A percentile compares a stretch with the other conserved stretches of the same genome.
Evolutionary conservation across 176 grass and related monocot genomes (phyloP).

Genomic region (Thinopyrum elongatum): DNA sequence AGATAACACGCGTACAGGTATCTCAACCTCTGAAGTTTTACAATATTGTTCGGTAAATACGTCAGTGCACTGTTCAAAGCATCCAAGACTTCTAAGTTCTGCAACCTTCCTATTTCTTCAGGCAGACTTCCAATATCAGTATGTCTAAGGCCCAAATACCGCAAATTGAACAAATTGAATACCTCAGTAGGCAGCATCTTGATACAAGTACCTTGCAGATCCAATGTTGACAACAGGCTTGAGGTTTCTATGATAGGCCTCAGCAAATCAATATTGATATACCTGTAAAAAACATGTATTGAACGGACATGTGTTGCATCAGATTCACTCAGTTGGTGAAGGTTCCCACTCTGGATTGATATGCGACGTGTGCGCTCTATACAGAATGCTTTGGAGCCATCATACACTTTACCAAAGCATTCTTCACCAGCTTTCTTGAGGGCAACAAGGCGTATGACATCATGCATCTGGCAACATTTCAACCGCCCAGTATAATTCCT

Average conservation of each 20-base stretch:
- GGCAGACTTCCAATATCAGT: not conserved
- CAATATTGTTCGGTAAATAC: slow-evolving; percentile 10
- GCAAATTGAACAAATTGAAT: not conserved
- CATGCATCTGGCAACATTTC: slow-evolving; percentile 7
- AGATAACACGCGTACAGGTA: not conserved
- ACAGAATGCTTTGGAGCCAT: not conserved
- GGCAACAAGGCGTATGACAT: not conserved
- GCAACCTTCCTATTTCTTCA: slow-evolving; percentile 2
- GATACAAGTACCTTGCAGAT: slow-evolving; percentile 14
- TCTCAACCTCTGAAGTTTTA: slow-evolving; percentile 15
- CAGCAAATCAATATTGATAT: not conserved
- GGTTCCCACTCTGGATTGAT: not conserved
- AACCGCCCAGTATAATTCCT: not conserved
- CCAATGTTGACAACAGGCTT: not conserved
- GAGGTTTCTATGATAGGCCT: not conserved
- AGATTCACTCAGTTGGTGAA: not conserved
- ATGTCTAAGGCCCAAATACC: not conserved
- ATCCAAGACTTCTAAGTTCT: slow-evolving; percentile 34
- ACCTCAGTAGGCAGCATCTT: not conserved
- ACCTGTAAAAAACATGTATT: not conserved
- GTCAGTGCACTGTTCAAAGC: rapidly evolving
- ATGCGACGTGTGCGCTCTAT: not conserved
- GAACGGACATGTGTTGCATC: not conserved
- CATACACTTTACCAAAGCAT: slow-evolving; percentile 22
- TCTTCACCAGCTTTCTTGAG: not conserved